Base-by-base conservation (phyloP, 306 rosid genomes). In the Trifolium dubium region DNA sequence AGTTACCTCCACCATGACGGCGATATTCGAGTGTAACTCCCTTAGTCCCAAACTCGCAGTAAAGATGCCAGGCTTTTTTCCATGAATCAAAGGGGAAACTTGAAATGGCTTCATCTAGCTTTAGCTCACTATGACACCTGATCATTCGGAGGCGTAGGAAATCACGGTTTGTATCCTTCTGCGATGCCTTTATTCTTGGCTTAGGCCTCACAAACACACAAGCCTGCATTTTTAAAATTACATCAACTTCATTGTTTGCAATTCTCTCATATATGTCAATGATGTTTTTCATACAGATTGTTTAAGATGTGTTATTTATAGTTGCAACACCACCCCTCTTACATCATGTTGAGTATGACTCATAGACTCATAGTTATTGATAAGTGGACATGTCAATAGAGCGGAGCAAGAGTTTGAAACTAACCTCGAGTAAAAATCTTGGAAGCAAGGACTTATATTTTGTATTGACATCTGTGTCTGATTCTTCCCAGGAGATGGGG, bases 21-120 rank as follows among this genome's bases (percentile, higher is more conserved):
- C 84, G 82, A 84, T 75, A 72, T 81, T 93, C 92, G 17, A 89
- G 12, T 53, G 55, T 37, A 12, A 93, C 69, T 67, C 98, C 98
- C 83, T 83, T 91, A n/a, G 92, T 86, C 54, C 98, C 98, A 77
- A 91, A 93, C 80, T 91, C 97, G 75, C 97, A 91, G 76, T 87
- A 91, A 71, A 93, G 82, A 64, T 85, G 93, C 97, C 98, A 93
- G 61, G 92, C 90, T 82, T 91, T 91, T 62, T 5, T 58, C 97
- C 97, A 91, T 39, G 90, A 74, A 72, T 85, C 85, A 69, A 66
- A 31, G 15, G 79, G 58, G 79, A 89, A 85, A 71, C 58, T 69
- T 10, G 96, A 85, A 23, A 88, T 34, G 30, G 84, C 62, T 78
- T 84, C 86, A 47, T 84, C 89, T 7, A 89, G 88, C 84, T 91